Evolutionary conservation across 176 grass and related monocot species (phyloP).

Genomic region (Paspalum notatum): DNA sequence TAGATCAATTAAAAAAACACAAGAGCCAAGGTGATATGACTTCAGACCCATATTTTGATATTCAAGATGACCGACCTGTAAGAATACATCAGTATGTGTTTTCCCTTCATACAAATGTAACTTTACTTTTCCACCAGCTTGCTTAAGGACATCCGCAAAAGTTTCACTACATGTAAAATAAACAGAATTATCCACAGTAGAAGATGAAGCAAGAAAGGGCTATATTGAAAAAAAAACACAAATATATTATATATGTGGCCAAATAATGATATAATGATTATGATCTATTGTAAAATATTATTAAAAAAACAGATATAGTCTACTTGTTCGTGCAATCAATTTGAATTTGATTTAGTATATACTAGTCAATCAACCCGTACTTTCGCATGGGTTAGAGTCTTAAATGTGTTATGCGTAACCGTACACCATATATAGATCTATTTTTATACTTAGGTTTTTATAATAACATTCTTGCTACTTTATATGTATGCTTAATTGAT

Average conservation of each 20-base stretch:
- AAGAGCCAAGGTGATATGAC: background rate
- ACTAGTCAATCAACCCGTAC: no score
- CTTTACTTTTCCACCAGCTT: constrained; percentile 68
- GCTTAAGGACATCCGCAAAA: constrained; percentile 59
- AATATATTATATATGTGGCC: background rate
- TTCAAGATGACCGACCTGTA: constrained; percentile 59
- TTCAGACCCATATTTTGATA: constrained; percentile 7
- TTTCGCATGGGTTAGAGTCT: no score
- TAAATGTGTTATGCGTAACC: no score
- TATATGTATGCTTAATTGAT: no score
- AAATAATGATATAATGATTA: background rate
- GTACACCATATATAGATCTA: no score
- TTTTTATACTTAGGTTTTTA: no score
- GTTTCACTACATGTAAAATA: constrained; percentile 56
- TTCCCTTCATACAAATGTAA: constrained; percentile 84
- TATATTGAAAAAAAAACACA: background rate
- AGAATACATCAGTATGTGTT: constrained; percentile 97
- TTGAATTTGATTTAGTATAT: constrained; percentile 14
- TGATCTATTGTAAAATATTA: constrained; percentile 7
- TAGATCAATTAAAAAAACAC: background rate
- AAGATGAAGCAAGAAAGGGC: constrained; percentile 24
- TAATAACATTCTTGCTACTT: no score
- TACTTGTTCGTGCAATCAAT: background rate
- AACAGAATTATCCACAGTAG: constrained; percentile 11
- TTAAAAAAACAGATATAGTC: background rate